phyloP scores from a whole-genome alignment of 2,329 filamentous ascomycete species.

The Botryotinia narcissicola region DNA sequence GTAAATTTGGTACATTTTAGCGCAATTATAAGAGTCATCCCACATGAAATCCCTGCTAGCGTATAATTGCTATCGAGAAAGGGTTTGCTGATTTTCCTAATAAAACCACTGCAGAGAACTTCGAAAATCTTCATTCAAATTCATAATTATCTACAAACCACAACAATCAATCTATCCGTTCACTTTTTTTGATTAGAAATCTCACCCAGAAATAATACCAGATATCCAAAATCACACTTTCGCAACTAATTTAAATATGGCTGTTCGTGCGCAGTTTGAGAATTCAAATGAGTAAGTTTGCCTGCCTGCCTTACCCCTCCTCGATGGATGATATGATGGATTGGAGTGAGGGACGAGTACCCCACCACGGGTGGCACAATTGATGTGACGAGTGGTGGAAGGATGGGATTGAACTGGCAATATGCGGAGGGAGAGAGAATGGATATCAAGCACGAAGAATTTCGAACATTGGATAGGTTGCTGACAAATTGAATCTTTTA shows the following conservation, averaged over 20 bases:
- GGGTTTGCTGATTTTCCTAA: conserved; percentile 5
- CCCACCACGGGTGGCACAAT: background rate
- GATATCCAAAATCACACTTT: background rate
- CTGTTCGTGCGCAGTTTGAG: conserved; percentile 74
- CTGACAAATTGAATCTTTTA: conserved; percentile 40
- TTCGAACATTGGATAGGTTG: background rate
- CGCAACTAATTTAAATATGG: conserved; percentile 48
- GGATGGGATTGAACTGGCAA: background rate
- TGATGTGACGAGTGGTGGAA: background rate
- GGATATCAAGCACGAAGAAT: background rate
- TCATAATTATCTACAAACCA: background rate
- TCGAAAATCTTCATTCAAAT: conserved; percentile 14
- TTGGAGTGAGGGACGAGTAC: background rate
- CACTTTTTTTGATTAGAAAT: background rate
- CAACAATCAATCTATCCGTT: background rate
- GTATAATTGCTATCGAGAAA: background rate
- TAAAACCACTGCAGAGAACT: conserved; percentile 14
- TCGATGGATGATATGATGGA: conserved; percentile 7
- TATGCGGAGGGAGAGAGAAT: background rate
- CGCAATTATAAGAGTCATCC: conserved; percentile 9
- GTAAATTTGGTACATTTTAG: background rate
- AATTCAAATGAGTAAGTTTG: conserved; percentile 81
- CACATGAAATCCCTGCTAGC: conserved; percentile 17
- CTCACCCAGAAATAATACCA: background rate
- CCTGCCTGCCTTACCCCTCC: conserved; percentile 24